Evolutionary conservation across 2,329 filamentous ascomycete species (phyloP).

Genomic region (Xylaria hypoxylon): DNA sequence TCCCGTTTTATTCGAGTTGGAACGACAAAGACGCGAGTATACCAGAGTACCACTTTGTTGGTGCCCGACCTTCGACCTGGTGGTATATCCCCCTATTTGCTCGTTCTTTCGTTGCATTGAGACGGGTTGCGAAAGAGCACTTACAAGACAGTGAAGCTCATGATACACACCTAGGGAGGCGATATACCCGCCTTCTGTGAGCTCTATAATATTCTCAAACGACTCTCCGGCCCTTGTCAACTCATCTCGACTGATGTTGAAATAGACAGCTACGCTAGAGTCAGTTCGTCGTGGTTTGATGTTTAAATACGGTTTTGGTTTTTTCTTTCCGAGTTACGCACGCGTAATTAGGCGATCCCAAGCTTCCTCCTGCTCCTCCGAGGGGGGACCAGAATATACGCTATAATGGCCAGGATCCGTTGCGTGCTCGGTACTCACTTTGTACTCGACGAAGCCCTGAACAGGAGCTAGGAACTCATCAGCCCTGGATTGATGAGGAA

Average conservation of each 20-base stretch:
- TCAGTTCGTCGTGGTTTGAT: conserved; percentile 4
- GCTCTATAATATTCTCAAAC: conserved; percentile 21
- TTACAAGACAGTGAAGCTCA: conserved; percentile 38
- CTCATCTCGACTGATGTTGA: conserved; percentile 34
- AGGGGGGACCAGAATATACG: conserved; percentile 29
- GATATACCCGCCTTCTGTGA: conserved; percentile 31
- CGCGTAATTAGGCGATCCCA: conserved; percentile 35
- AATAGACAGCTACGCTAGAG: conserved; percentile 23
- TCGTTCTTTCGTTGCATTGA: neutral
- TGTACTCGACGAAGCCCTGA: conserved; percentile 28
- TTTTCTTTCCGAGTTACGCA: neutral
- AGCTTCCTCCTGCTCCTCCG: conserved; percentile 32
- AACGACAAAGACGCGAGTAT: too few species aligned
- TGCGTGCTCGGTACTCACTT: conserved; percentile 19
- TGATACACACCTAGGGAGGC: conserved; percentile 35
- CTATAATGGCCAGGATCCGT: conserved; percentile 20
- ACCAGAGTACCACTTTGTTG: too few species aligned
- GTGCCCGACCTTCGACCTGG: neutral
- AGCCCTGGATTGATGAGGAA: neutral
- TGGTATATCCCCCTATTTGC: neutral
- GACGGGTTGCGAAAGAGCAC: neutral
- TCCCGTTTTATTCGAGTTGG: neutral
- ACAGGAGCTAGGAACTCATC: conserved; percentile 24
- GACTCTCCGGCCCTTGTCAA: conserved; percentile 27
- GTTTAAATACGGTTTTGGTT: neutral